phyloP scores from a whole-genome alignment of 345 rosid species.

The Chamaenerion angustifolium region DNA sequence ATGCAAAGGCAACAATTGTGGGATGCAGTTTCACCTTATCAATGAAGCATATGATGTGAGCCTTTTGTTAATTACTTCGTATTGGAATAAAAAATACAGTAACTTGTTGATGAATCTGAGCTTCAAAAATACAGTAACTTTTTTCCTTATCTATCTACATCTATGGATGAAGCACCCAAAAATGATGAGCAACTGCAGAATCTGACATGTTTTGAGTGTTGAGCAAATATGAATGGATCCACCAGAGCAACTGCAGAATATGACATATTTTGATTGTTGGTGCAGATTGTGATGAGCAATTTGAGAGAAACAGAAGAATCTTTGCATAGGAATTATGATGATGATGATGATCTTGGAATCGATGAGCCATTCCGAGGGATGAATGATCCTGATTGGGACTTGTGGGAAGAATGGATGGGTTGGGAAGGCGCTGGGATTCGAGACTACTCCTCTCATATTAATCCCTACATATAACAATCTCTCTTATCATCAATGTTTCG shows the following conservation, averaged over 20 bases:
- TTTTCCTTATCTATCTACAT: neutral
- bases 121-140: neutral
- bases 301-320: slow-evolving; percentile 21
- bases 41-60: slow-evolving; percentile 90
- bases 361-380: slow-evolving; percentile 49
- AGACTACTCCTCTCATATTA: slow-evolving; percentile 72
- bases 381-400: slow-evolving; percentile 56
- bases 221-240: too few relatives aligned
- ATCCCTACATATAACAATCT: slow-evolving; percentile 43
- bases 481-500: too few relatives aligned
- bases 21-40: slow-evolving; percentile 55
- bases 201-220: neutral
- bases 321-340: slow-evolving; percentile 13
- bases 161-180: neutral
- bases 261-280: neutral
- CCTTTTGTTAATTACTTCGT: neutral
- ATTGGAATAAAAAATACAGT: too few relatives aligned
- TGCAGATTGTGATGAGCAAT: slow-evolving; percentile 56
- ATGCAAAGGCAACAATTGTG: slow-evolving; percentile 79
- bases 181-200: neutral
- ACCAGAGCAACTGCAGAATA: neutral
- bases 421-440: slow-evolving; percentile 96
- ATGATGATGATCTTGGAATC: slow-evolving; percentile 18
- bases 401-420: slow-evolving; percentile 99
- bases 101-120: neutral